These are phyloP conservation scores for Myxozyma neglecta DNA, from an alignment of 805 yeast species.

Conservation along the genomic window DNA sequence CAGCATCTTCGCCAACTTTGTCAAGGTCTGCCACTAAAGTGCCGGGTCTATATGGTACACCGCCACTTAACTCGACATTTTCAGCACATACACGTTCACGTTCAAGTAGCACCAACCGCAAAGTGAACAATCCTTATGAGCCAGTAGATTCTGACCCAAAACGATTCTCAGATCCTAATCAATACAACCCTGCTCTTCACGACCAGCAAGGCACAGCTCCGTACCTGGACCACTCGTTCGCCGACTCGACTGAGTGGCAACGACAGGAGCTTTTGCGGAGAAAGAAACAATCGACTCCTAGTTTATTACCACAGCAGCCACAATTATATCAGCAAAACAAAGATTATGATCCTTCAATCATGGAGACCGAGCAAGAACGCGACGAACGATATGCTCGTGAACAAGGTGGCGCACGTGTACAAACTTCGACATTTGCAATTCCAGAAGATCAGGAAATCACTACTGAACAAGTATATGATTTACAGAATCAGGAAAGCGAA, in stretches of 20 bases:
- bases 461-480: conserved; percentile 5
- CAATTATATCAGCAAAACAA: background rate
- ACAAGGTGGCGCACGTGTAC: background rate
- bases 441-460: conserved; percentile 1
- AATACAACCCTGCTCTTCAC: conserved; percentile 5
- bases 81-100: background rate
- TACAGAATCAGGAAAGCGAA: conserved; percentile 1
- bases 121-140: background rate
- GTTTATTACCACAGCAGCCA: background rate
- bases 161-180: conserved; percentile 4
- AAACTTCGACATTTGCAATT: background rate
- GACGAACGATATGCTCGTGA: conserved; percentile 6
- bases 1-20: background rate
- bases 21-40: conserved; percentile 3
- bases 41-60: conserved; percentile 11
- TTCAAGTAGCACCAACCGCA: background rate
- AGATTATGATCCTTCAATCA: conserved; percentile 22
- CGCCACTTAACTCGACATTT: conserved; percentile 1
- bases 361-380: conserved; percentile 26
- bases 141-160: background rate
- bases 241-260: background rate
- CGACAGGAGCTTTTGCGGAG: conserved; percentile 1
- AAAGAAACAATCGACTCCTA: background rate
- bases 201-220: conserved; percentile 5
- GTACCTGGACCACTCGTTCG: background rate